Conservation (phyloP, 495 filamentous ascomycete species). For the Podospora tetraspora region DNA sequence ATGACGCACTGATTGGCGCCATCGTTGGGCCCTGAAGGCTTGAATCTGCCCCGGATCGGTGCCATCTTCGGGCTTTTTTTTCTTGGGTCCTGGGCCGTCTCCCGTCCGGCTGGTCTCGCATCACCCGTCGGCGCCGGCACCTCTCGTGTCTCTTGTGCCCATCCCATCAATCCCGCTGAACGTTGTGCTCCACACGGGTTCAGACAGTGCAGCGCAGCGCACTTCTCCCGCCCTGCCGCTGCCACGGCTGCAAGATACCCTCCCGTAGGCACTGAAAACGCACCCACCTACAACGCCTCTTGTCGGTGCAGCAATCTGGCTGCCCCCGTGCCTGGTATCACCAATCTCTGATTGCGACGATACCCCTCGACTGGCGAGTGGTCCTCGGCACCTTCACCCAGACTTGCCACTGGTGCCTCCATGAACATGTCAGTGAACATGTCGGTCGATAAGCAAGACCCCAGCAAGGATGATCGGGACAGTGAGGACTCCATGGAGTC, state of each 20-base stretch:
- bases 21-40: conserved; percentile 17
- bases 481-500: conserved; percentile 53
- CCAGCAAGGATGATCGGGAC: conserved; percentile 36
- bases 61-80: conserved; percentile 25
- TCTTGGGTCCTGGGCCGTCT: conserved; percentile 5
- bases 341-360: conserved; percentile 3
- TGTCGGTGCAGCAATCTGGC: conserved; percentile 1
- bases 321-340: conserved; percentile 7
- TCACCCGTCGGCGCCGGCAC: conserved; percentile 6
- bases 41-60: conserved; percentile 19
- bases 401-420: background rate
- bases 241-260: background rate
- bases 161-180: background rate
- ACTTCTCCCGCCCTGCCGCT: background rate
- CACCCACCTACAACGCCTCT: conserved; percentile 4
- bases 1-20: conserved; percentile 50
- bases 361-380: background rate
- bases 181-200: background rate
- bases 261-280: background rate
- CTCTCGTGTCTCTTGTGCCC: background rate
- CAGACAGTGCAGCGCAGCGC: background rate
- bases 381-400: background rate
- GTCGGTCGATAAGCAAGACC: conserved; percentile 55
- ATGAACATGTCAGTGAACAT: conserved; percentile 53
- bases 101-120: conserved; percentile 3